Evolutionary conservation across 164 flowering plant species (phyloP).

Genomic region (Malania oleifera): DNA sequence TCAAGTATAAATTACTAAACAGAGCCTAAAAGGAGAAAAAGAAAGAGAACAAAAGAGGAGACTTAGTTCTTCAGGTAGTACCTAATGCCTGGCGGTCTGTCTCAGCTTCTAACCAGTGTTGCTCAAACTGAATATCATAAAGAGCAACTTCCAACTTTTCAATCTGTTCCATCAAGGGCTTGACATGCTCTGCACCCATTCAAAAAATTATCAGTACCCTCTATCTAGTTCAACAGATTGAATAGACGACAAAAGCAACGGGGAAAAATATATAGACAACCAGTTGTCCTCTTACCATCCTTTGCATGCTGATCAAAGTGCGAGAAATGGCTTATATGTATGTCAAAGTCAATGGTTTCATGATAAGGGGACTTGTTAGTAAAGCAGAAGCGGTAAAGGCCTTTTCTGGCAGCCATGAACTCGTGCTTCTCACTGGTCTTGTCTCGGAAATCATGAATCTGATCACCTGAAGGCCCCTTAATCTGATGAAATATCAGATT

Average conservation of each 20-base stretch:
- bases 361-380: constrained; percentile 45
- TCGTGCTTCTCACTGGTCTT: constrained; percentile 71
- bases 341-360: constrained; percentile 48
- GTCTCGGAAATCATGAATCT: constrained; percentile 78
- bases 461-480: constrained; percentile 86
- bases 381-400: constrained; percentile 71
- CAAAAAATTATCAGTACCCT: constrained; percentile 1
- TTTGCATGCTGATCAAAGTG: constrained; percentile 41
- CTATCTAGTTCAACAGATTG: neutral
- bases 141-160: constrained; percentile 82
- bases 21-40: neutral
- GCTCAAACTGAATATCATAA: constrained; percentile 90
- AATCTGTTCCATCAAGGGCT: constrained; percentile 79
- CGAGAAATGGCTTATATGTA: constrained; percentile 36
- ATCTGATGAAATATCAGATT: constrained; percentile 45
- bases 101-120: constrained; percentile 97
- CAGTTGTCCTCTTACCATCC: constrained; percentile 26
- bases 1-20: neutral
- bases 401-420: constrained; percentile 66
- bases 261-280: neutral
- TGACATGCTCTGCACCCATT: constrained; percentile 71
- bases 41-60: neutral
- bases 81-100: constrained; percentile 90
- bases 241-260: neutral
- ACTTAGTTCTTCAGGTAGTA: constrained; percentile 15